Conservation (phyloP, 192 early-diverging fungal species). For the Chytriomyces confervae region DNA sequence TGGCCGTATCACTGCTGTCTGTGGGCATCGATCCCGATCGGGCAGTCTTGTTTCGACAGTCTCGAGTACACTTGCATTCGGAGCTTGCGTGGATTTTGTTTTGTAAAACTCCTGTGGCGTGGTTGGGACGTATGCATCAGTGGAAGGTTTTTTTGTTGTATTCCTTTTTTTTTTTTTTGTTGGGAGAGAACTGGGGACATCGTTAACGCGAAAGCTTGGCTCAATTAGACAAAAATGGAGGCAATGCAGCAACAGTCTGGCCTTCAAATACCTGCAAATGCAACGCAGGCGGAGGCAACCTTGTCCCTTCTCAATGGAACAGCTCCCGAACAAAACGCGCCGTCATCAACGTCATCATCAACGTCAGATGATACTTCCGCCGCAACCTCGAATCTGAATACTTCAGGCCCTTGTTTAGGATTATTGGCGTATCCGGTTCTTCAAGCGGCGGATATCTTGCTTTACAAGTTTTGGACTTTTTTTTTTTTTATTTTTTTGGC, state of each 20-base stretch:
- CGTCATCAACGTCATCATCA: too few relatives aligned
- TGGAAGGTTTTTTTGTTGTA: constrained; percentile 73
- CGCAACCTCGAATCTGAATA: not conserved
- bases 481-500: not conserved
- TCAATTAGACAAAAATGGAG: constrained; percentile 39
- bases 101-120: constrained; percentile 85
- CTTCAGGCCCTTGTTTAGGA: constrained; percentile 66
- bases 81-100: constrained; percentile 87
- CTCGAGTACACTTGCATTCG: constrained; percentile 72
- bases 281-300: constrained; percentile 37
- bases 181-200: too few relatives aligned
- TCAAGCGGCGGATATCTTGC: constrained; percentile 88
- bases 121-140: constrained; percentile 94
- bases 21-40: constrained; percentile 80
- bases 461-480: constrained; percentile 66
- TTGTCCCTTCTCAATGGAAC: constrained; percentile 23
- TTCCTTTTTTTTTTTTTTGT: not conserved
- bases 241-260: constrained; percentile 34
- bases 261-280: not conserved
- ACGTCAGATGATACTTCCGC: not conserved
- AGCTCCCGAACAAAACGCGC: constrained; percentile 19
- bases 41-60: constrained; percentile 85
- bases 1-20: constrained; percentile 79
- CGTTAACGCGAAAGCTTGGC: not conserved
- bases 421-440: constrained; percentile 90